Base-by-base conservation (phyloP, 129 eudicot species). In the Oenanthe sinensis region DNA sequence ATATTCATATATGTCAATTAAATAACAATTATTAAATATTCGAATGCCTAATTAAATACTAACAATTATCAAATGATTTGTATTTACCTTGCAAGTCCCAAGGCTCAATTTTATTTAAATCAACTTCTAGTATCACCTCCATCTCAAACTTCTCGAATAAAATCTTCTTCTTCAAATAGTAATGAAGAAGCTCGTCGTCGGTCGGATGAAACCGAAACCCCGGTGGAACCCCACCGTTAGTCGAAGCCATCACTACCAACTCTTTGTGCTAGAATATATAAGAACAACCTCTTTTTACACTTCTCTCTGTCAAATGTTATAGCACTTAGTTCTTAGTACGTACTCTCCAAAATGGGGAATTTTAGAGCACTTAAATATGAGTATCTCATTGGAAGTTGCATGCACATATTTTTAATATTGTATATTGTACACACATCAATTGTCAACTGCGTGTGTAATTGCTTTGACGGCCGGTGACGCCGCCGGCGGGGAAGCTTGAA, bases 201-300 rank as follows among this genome's bases (percentile, higher is more conserved):
- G 98, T 93, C 44, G 98, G 98, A 81, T 93, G 98, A 76, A 93
- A 93, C 87, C 98, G 83, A 74, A 93, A 93, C 79, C 98, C 98
- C 5, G 98, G 98, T 33, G 98, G 98, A 80, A 93, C 98, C 24
- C 92, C 92, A 0, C 97, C 92, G 49, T 85, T 89, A 17, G 93
- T 81, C 47, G 97, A 79, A 26, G 82, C 84, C 96, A 91, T 33
- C 36, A 33, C 36, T 33, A 49, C 3, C 75, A 47, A 0, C 42
- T 3, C 50, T 8, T 20, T 73, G 6, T 0, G 15, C 48, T 50
- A 5, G 0, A 46, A 33, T 33, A 33, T 33, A 50, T 5, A 49
- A 49, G 19, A 50, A 50, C 0, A 50, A 50, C 0, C 62, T 40
- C 65, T 50, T 42, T 39, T 50, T 44, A 14, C 22, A 33, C 33